A percentile compares a stretch with the other conserved stretches of the same genome.
Evolutionary conservation across 208 protist species (phyloP).

Genomic region (Leishmania turanica): DNA sequence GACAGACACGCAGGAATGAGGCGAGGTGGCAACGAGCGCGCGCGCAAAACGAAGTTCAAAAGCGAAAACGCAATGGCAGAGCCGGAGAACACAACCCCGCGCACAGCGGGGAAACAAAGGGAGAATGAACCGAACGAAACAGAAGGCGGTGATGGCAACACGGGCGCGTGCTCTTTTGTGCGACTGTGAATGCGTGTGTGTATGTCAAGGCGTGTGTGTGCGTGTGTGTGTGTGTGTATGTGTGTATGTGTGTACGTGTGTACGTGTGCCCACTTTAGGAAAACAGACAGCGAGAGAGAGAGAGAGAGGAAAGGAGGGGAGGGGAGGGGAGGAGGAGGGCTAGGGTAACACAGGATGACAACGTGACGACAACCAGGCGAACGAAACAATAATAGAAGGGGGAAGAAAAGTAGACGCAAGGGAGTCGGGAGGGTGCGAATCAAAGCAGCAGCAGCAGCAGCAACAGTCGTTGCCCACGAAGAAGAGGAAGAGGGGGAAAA

Average conservation of each 20-base stretch:
- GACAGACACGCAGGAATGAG: background rate
- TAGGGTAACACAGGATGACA: background rate
- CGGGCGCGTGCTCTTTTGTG: background rate
- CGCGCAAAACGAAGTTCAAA: slow-evolving; percentile 1
- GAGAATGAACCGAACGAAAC: background rate
- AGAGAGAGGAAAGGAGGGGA: background rate
- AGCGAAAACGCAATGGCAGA: background rate
- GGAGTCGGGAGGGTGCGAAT: background rate
- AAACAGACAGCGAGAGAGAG: background rate
- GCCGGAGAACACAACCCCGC: background rate
- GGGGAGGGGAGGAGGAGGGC: background rate
- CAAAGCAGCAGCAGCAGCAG: background rate
- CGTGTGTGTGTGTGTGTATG: background rate
- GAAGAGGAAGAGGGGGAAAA: too few species aligned
- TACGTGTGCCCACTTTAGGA: background rate
- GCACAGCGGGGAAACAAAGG: background rate
- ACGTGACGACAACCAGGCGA: background rate
- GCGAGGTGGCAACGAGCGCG: background rate
- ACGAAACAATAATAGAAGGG: background rate
- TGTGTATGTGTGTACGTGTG: background rate
- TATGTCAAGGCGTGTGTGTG: background rate
- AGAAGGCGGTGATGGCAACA: too few species aligned
- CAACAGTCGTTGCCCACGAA: background rate
- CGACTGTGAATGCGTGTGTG: too few species aligned
- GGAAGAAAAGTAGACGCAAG: slow-evolving; percentile 14